Conservation (phyloP, 2,329 filamentous ascomycete species). For the Alternaria metachromatica region DNA sequence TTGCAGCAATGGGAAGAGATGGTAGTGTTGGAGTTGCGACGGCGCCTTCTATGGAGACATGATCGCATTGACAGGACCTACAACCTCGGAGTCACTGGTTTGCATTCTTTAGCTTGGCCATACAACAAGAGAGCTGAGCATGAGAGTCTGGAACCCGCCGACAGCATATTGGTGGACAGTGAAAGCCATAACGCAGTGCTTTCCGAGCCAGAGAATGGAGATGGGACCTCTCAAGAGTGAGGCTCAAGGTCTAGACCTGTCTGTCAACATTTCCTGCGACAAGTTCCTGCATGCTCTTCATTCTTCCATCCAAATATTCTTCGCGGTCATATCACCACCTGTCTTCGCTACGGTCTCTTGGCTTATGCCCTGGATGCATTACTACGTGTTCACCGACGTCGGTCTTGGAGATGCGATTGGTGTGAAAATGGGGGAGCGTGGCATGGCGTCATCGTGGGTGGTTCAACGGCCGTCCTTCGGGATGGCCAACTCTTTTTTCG, state of each 20-base stretch:
- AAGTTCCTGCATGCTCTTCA: slow-evolving; percentile 12
- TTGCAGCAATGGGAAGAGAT: slow-evolving; percentile 9
- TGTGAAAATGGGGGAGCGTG: slow-evolving; percentile 28
- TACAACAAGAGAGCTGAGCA: slow-evolving; percentile 4
- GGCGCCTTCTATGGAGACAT: slow-evolving; percentile 26
- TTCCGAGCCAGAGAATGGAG: slow-evolving; percentile 18
- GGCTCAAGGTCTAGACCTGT: slow-evolving; percentile 52
- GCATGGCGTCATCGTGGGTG: slow-evolving; percentile 21
- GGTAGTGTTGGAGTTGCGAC: background rate
- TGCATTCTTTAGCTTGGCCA: slow-evolving; percentile 24
- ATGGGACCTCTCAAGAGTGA: slow-evolving; percentile 51
- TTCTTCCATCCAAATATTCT: slow-evolving; percentile 13
- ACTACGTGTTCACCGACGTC: background rate
- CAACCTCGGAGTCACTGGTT: slow-evolving; percentile 6
- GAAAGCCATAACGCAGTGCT: slow-evolving; percentile 7
- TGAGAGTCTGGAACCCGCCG: slow-evolving; percentile 19
- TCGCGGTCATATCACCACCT: slow-evolving; percentile 16
- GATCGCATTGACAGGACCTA: slow-evolving; percentile 14
- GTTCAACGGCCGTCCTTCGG: slow-evolving; percentile 28
- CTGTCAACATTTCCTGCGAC: slow-evolving; percentile 29
- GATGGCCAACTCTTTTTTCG: slow-evolving; percentile 47
- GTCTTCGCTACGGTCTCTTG: slow-evolving; percentile 23
- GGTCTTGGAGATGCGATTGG: slow-evolving; percentile 9
- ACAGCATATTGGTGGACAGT: slow-evolving; percentile 13
- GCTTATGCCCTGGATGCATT: slow-evolving; percentile 26